Percentiles rank a stretch among this genome's conserved stretches.
Evolutionary conservation across 1,284 basidiomycete genomes (phyloP).

Genomic region (Puccinia coronata): DNA sequence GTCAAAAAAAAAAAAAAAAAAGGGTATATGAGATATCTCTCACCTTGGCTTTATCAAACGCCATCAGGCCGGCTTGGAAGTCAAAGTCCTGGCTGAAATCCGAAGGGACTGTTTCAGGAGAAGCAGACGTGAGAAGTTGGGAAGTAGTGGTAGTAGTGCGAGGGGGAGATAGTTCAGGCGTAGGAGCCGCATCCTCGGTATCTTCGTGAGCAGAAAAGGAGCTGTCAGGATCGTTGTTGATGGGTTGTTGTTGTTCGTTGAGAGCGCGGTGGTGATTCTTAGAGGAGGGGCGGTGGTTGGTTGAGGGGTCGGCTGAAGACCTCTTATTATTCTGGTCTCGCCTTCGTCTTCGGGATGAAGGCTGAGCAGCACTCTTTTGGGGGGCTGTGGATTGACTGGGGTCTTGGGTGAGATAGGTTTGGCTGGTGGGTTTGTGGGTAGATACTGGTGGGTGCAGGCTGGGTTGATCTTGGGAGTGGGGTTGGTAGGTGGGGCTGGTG

Average conservation of each 20-base stretch:
- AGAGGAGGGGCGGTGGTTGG: neutral
- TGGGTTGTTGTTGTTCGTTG: neutral
- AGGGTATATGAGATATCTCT: neutral
- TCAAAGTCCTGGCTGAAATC: conserved; percentile 49
- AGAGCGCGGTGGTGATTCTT: neutral
- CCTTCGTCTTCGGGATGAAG: conserved; percentile 4
- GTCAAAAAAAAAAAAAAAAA: neutral
- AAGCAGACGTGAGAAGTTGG: neutral
- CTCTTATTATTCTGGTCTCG: conserved; percentile 1
- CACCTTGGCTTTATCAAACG: conserved; percentile 49
- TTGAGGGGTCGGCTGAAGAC: neutral
- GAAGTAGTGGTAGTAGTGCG: conserved; percentile 1
- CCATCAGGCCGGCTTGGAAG: conserved; percentile 45
- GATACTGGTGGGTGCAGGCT: neutral
- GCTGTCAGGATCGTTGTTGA: conserved; percentile 6
- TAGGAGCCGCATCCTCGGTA: conserved; percentile 44
- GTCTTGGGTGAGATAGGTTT: no score
- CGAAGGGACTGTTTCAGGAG: conserved; percentile 10
- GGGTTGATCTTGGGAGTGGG: neutral
- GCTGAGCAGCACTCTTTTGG: neutral
- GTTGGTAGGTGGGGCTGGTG: no score
- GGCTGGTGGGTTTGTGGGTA: neutral
- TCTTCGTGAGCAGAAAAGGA: conserved; percentile 38
- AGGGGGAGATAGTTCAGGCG: conserved; percentile 39
- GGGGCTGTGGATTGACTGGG: neutral